These are phyloP conservation scores for Tuber brumale DNA, from an alignment of 495 filamentous ascomycete species.

Conservation along the genomic window DNA sequence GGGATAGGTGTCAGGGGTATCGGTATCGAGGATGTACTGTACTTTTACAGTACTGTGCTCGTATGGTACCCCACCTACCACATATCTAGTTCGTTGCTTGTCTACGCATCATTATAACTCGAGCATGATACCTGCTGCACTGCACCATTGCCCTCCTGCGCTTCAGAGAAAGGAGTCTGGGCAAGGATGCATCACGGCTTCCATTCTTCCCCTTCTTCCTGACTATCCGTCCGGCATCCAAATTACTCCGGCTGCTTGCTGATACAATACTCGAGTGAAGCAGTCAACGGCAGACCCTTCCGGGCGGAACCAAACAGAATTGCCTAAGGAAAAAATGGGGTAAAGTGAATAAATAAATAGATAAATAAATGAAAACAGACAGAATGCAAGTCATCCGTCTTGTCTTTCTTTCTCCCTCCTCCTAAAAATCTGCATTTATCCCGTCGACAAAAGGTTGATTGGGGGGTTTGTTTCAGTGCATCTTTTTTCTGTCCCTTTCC, in stretches of 20 bases:
- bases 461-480: slow-evolving; percentile 4
- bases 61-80: neutral
- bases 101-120: neutral
- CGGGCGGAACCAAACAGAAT: neutral
- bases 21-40: too few relatives aligned
- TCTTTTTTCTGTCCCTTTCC: neutral
- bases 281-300: neutral
- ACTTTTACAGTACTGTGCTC: too few relatives aligned
- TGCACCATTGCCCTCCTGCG: neutral
- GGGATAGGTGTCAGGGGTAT: neutral
- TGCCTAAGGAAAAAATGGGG: neutral
- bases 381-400: neutral
- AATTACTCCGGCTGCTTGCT: neutral
- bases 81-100: neutral
- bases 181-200: neutral
- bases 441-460: neutral
- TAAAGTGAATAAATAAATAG: neutral
- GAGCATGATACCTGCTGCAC: neutral
- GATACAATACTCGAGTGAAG: neutral
- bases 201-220: neutral
- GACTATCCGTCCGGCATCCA: neutral
- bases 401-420: neutral
- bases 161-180: neutral
- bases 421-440: neutral
- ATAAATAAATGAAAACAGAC: neutral